phyloP scores from a whole-genome alignment of 495 filamentous ascomycete genomes.

The Penicillium lividum region DNA sequence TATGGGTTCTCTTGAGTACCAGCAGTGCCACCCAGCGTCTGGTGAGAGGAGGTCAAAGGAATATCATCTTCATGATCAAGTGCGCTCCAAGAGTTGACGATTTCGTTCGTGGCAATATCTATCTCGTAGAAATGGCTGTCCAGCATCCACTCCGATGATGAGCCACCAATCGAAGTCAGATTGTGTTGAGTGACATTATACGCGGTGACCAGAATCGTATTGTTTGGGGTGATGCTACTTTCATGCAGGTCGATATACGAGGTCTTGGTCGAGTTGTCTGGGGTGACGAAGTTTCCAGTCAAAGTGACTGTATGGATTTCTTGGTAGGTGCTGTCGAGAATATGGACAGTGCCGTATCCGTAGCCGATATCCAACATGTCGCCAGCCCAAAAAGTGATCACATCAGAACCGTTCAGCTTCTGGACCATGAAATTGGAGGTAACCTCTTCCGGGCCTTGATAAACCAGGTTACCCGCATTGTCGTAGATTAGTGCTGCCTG shows the following conservation, averaged over 20 bases:
- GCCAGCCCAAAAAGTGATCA: slow-evolving; percentile 35
- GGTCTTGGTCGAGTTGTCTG: slow-evolving; percentile 14
- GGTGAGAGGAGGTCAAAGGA: slow-evolving; percentile 27
- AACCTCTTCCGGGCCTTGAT: slow-evolving; percentile 19
- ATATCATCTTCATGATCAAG: slow-evolving; percentile 20
- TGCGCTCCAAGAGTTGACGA: slow-evolving; percentile 40
- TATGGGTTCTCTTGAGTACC: slow-evolving; percentile 30
- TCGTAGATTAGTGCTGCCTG: slow-evolving; percentile 29
- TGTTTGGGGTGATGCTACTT: slow-evolving; percentile 41
- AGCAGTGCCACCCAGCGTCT: slow-evolving; percentile 15
- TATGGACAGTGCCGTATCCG: slow-evolving; percentile 35
- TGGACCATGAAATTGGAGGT: slow-evolving; percentile 24
- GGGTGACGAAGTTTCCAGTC: slow-evolving; percentile 24
- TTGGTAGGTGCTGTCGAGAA: slow-evolving; percentile 48
- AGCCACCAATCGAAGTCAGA: slow-evolving; percentile 43
- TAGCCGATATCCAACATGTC: slow-evolving; percentile 17
- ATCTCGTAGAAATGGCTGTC: slow-evolving; percentile 53
- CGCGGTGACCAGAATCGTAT: slow-evolving; percentile 52
- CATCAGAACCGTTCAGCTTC: slow-evolving; percentile 27
- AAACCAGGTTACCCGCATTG: slow-evolving; percentile 30
- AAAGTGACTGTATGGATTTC: slow-evolving; percentile 34
- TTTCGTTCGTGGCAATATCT: slow-evolving; percentile 38
- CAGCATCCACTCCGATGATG: slow-evolving; percentile 48
- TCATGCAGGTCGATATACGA: slow-evolving; percentile 45
- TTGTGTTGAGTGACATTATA: slow-evolving; percentile 50